Base-by-base conservation (phyloP, 805 yeast genomes). In the Ogataea allantospora region DNA sequence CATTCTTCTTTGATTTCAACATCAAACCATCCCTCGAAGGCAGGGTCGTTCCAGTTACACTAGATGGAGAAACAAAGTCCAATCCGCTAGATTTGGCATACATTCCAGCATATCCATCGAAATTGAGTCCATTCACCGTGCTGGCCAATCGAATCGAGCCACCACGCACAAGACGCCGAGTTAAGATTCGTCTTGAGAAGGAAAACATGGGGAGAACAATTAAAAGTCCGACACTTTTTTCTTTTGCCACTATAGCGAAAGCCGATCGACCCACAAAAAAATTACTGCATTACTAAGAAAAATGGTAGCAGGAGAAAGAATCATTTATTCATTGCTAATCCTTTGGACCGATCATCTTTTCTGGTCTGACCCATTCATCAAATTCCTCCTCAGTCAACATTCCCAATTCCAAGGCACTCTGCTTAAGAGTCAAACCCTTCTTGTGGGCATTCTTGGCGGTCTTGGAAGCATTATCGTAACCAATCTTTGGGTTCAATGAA, bases 391-490 rank as follows among this genome's bases (percentile, higher is more conserved):
- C 80, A 42, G 80, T 73, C 60, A 93, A 75, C 36, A 82, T 91
- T 45, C 87, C 88, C 57, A 93, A 79, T 70, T 93, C 95, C 54
- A 93, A 71, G 45, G 97, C 96, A 47, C 95, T 80, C 67, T 88
- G 85, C 72, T 93, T 93, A 69, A 93, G 78, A 30, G 99, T 93
- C 57, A 91, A 75, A 18, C 97, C 96, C 75, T 93, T 88, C 73
- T 89, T 84, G 79, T 93, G 98, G 33, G 99, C 99, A 63, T 93
- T 87, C 77, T 93, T 93, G 54, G 99, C 99, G 38, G 88, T 91
- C 79, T 91, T 89, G 43, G 97, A 88, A 42, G 99, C 98, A 55
- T 81, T 77, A 62, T 93, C 99, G 71, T 93, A 93, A 58, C 99
- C 99, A 56, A 93, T 93, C 81, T 91, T 88, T 58, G 99, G 97